Evolutionary conservation across 371 early-diverging fungal species (phyloP).

Genomic region (Umbelopsis sp.): DNA sequence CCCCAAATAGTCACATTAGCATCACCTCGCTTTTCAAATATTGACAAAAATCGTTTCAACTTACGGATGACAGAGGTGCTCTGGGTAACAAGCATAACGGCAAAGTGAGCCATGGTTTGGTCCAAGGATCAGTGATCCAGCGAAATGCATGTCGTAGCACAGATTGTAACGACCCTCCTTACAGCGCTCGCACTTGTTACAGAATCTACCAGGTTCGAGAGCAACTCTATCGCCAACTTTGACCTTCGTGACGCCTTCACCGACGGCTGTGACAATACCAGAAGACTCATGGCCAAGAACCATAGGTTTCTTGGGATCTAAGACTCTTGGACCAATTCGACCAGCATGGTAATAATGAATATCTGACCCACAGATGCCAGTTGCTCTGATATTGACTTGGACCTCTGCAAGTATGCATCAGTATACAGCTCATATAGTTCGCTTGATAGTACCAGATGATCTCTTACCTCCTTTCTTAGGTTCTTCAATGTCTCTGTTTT

Average conservation of each 20-base stretch:
- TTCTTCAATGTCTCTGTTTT: conserved; percentile 19
- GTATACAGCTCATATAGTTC: not conserved
- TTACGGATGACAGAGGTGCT: conserved; percentile 27
- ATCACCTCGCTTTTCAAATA: not conserved
- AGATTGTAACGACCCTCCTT: conserved; percentile 31
- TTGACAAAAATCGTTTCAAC: not conserved
- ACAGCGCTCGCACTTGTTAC: conserved; percentile 28
- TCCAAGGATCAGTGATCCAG: conserved; percentile 28
- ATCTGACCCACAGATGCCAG: conserved; percentile 36
- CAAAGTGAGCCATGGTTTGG: conserved; percentile 26
- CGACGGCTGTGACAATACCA: conserved; percentile 46
- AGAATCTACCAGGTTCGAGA: conserved; percentile 36
- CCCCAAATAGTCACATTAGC: not conserved
- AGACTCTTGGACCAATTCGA: conserved; percentile 16
- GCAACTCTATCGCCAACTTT: conserved; percentile 39
- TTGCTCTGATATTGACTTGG: conserved; percentile 27
- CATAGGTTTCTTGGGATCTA: conserved; percentile 27
- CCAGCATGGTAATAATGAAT: conserved; percentile 31
- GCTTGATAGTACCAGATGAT: not conserved
- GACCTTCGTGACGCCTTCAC: conserved; percentile 36
- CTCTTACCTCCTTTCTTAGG: conserved; percentile 22
- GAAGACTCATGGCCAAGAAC: conserved; percentile 52
- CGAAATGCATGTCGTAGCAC: conserved; percentile 36
- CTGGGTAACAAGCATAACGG: conserved; percentile 23
- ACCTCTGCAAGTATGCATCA: conserved; percentile 21